phyloP scores from a whole-genome alignment of 2,329 filamentous ascomycete species.

The Calonectria crousiana region DNA sequence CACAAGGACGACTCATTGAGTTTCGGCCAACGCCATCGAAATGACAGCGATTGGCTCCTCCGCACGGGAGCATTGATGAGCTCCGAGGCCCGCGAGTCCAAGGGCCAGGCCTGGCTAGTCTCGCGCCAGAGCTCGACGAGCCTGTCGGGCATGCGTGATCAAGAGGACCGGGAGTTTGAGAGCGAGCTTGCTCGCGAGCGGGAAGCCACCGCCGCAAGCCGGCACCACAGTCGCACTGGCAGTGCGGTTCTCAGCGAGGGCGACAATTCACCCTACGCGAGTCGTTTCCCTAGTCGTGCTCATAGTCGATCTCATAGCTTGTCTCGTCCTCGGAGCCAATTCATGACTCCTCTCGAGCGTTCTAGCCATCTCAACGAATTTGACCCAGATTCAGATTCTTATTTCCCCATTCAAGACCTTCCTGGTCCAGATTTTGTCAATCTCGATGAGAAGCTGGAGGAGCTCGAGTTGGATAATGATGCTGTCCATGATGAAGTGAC shows the following conservation, averaged over 20 bases:
- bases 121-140: conserved; percentile 74
- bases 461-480: conserved; percentile 64
- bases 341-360: conserved; percentile 60
- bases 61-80: conserved; percentile 73
- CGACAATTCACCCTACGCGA: conserved; percentile 52
- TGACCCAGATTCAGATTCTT: conserved; percentile 31
- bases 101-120: conserved; percentile 78
- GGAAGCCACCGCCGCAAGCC: conserved; percentile 56
- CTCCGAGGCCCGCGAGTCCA: conserved; percentile 73
- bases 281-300: conserved; percentile 62
- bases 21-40: conserved; percentile 51
- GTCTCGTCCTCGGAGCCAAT: conserved; percentile 51
- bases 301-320: conserved; percentile 58
- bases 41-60: conserved; percentile 74
- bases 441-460: conserved; percentile 70
- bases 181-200: conserved; percentile 64
- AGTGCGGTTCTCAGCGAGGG: conserved; percentile 57
- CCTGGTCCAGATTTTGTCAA: conserved; percentile 73
- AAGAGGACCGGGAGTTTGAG: conserved; percentile 66
- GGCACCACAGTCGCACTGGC: conserved; percentile 60
- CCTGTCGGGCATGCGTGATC: conserved; percentile 63
- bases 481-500: conserved; percentile 66
- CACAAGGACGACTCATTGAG: conserved; percentile 46
- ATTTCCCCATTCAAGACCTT: conserved; percentile 44
- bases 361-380: conserved; percentile 52